phyloP scores from a whole-genome alignment of 352 stramenopile genomes.

The Blastocystis sp. region DNA sequence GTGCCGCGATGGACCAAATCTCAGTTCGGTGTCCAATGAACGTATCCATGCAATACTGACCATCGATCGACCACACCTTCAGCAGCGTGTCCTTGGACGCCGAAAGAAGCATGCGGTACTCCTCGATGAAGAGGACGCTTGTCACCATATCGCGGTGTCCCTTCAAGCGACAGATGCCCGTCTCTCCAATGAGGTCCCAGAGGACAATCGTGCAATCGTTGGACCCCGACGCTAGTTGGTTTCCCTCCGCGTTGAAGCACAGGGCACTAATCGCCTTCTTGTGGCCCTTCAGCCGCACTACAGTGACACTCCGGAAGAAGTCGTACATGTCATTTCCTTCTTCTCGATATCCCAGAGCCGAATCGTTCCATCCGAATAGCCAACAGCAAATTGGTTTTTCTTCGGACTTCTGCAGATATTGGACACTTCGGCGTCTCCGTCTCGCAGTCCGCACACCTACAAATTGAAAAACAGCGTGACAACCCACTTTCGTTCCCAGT shows the following conservation, averaged over 20 bases:
- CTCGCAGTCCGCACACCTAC: conserved; percentile 23
- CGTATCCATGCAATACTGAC: conserved; percentile 82
- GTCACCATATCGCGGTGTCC: conserved; percentile 83
- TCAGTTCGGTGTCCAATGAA: conserved; percentile 79
- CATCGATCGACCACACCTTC: conserved; percentile 82
- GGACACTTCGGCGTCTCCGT: neutral
- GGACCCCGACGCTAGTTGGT: conserved; percentile 71
- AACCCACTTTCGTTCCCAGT: conserved; percentile 54
- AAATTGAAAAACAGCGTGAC: neutral
- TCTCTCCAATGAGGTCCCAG: conserved; percentile 80
- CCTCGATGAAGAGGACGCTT: conserved; percentile 71
- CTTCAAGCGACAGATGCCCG: conserved; percentile 74
- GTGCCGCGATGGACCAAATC: conserved; percentile 76
- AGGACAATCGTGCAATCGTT: conserved; percentile 82
- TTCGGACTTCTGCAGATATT: conserved; percentile 40
- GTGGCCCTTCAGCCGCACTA: conserved; percentile 76
- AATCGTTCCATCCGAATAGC: conserved; percentile 57
- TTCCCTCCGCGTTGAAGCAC: conserved; percentile 69
- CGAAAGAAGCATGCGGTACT: conserved; percentile 68
- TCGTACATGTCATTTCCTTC: conserved; percentile 28
- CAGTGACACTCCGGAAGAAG: neutral
- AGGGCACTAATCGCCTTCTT: conserved; percentile 69
- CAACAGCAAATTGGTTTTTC: conserved; percentile 48
- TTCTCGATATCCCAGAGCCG: conserved; percentile 58
- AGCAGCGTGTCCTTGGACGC: conserved; percentile 80